Conservation (phyloP, 108 stramenopile species). For the Stephanodiscus triporus region DNA sequence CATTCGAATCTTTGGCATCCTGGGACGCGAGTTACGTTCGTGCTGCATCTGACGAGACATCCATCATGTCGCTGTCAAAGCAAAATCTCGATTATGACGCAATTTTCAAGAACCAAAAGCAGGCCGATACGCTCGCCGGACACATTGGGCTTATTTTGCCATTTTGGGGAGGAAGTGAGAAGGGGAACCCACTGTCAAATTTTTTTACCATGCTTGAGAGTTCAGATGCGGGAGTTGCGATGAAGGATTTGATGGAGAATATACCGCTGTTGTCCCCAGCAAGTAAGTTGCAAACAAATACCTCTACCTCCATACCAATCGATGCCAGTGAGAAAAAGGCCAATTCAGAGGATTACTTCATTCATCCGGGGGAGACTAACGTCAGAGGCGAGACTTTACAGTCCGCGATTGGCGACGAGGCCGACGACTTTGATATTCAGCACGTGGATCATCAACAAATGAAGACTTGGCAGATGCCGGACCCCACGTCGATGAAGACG, state of each 20-base stretch:
- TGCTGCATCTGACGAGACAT: conserved; percentile 21
- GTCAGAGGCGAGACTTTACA: too few relatives aligned
- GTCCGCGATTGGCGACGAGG: too few relatives aligned
- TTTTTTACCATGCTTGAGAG: background rate
- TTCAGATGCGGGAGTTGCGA: background rate
- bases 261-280: background rate
- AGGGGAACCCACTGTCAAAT: background rate
- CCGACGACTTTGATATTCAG: too few relatives aligned
- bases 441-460: too few relatives aligned
- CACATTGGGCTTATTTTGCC: conserved; percentile 46
- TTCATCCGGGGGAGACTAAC: too few relatives aligned
- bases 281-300: background rate
- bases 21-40: conserved; percentile 6
- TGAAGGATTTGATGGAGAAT: conserved; percentile 1
- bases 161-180: conserved; percentile 11
- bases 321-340: background rate
- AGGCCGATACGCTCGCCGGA: conserved; percentile 22
- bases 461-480: too few relatives aligned
- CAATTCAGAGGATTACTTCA: too few relatives aligned
- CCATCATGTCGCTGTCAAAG: conserved; percentile 16
- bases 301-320: background rate
- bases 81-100: conserved; percentile 6
- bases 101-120: conserved; percentile 11
- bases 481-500: too few relatives aligned
- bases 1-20: background rate